These are phyloP conservation scores for Marchantia paleacea DNA, from an alignment of 225 moss, liverwort and hornwort genomes.

Conservation along the genomic window DNA sequence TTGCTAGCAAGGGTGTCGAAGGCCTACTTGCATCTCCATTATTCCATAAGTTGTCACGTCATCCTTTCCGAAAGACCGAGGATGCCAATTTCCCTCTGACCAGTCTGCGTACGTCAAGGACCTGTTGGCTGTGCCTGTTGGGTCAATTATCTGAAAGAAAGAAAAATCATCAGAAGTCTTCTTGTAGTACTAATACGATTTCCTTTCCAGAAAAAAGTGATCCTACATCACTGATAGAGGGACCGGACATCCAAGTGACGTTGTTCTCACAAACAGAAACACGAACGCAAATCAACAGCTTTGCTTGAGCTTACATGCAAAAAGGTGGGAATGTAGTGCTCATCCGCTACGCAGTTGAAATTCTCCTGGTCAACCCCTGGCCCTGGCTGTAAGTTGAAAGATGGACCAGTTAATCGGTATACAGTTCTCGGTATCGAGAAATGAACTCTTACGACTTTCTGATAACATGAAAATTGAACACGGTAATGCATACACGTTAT, in stretches of 20 bases:
- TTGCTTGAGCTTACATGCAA: slow-evolving; percentile 24
- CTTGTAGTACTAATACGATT: neutral
- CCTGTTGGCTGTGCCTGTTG: slow-evolving; percentile 30
- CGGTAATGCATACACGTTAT: neutral
- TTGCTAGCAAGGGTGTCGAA: neutral
- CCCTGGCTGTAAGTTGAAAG: slow-evolving; percentile 23
- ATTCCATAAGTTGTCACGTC: slow-evolving; percentile 27
- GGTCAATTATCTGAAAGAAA: slow-evolving; percentile 22
- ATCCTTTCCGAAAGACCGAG: slow-evolving; percentile 21
- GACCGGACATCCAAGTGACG: neutral
- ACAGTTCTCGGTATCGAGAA: neutral
- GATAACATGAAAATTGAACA: neutral
- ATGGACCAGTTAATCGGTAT: neutral
- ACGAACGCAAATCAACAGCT: neutral
- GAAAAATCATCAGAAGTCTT: neutral
- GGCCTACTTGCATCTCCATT: slow-evolving; percentile 38
- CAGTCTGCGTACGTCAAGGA: slow-evolving; percentile 41
- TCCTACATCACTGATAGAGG: neutral
- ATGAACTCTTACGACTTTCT: neutral
- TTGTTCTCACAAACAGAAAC: neutral
- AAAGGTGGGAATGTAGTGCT: slow-evolving; percentile 47
- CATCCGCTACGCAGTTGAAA: slow-evolving; percentile 41
- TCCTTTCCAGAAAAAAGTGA: neutral
- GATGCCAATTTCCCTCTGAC: slow-evolving; percentile 40
- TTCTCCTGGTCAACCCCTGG: slow-evolving; percentile 31